Evolutionary conservation across 176 grass and related monocot species (phyloP), one percentile per base, ranked within the genome.

Genomic region (Avena insularis): DNA sequence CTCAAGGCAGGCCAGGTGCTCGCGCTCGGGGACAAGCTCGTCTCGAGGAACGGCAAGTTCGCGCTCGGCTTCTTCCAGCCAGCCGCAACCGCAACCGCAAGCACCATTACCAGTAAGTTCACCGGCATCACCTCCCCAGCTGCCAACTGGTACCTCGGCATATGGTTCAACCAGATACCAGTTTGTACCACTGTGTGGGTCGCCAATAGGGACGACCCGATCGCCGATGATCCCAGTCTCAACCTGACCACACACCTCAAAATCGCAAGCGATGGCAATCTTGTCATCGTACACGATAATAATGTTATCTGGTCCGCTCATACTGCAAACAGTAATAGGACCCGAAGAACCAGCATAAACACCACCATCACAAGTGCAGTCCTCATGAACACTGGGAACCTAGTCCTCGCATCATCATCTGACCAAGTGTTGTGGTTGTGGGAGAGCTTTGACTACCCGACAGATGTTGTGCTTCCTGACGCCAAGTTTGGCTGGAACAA

Each of bases 381-480:
- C 31, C 79, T 89, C 12, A 56, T 43, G 3, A 33, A 89, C 35
- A 88, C 8, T 77, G 90, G 6, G 40, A 92, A 92, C 64, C 72
- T 92, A 77, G 77, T 16, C 25, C 64, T 92, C 20, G n/a, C 15
- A 65, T 71, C 67, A 4, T 9, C 82, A 40, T 57, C 74, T 29
- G 2, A 3, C 16, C 60, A 65, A 48, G 25, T 31, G 11, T 45
- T 84, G n/a, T 90, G 91, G 11, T 45, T 84, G n/a, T 90, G 91
- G 91, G 79, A 93, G 71, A 93, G 91, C 83, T 93, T 93, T 19
- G 76, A 90, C 36, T 62, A 85, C 40, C 91, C 85, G n/a, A 65
- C 88, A 1, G 81, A 93, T 74, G 71, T 82, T 43, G 73, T 86
- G 75, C 65, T 90, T 16, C 73, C 85, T 0, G 88, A 62, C 0